Conservation (phyloP, 192 early-diverging fungal genomes). For the Coemansia biformis region DNA sequence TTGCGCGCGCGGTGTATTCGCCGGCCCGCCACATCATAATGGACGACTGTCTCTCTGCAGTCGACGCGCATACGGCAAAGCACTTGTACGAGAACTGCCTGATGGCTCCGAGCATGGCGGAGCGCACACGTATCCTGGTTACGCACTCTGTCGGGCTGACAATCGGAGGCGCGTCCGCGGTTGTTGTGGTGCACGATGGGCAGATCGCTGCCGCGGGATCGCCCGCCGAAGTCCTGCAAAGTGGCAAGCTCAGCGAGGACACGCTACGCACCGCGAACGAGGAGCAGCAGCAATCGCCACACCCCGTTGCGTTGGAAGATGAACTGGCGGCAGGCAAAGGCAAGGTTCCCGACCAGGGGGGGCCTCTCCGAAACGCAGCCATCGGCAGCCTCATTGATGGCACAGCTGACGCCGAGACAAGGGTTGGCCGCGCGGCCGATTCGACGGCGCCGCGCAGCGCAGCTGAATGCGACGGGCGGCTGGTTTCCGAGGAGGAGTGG, state of each 20-base stretch:
- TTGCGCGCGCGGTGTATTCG: conserved; percentile 84
- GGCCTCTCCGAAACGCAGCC: neutral
- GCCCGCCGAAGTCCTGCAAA: conserved; percentile 35
- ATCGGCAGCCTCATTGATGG: conserved; percentile 29
- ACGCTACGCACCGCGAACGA: conserved; percentile 24
- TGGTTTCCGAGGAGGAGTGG: conserved; percentile 77
- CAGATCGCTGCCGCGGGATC: conserved; percentile 54
- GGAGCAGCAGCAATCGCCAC: too few relatives aligned
- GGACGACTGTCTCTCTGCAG: conserved; percentile 92
- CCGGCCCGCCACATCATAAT: conserved; percentile 64
- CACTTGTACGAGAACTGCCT: conserved; percentile 77
- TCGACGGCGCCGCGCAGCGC: too few relatives aligned
- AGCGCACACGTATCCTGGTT: conserved; percentile 86
- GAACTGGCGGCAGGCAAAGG: conserved; percentile 31
- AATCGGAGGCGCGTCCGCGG: conserved; percentile 49
- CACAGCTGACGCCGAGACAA: conserved; percentile 52
- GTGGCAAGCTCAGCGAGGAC: conserved; percentile 36
- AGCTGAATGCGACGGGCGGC: conserved; percentile 47
- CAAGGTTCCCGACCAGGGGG: conserved; percentile 11
- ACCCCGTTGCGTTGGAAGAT: too few relatives aligned
- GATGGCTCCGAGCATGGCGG: conserved; percentile 57
- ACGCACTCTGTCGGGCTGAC: conserved; percentile 78
- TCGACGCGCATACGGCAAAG: conserved; percentile 91
- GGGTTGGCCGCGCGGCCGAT: conserved; percentile 9
- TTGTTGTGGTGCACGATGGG: conserved; percentile 67